Evolutionary conservation across 2,329 filamentous ascomycete genomes (phyloP), one percentile per base, ranked within the genome.

Genomic region (Diaporthe humulicola): DNA sequence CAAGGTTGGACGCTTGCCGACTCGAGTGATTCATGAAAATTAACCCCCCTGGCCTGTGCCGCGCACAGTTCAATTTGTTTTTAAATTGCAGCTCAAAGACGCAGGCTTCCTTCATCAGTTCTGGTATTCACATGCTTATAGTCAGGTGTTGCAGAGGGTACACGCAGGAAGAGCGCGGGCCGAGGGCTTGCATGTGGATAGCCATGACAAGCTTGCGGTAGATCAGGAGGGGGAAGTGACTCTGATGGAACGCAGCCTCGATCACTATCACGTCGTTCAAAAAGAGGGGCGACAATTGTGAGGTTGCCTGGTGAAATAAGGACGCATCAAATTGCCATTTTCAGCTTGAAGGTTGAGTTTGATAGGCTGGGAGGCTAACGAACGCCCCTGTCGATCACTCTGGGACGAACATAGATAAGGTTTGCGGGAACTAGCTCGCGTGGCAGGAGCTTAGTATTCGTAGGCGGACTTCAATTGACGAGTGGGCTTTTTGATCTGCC

Each of bases 371-470:
- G 22, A 22, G 14, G 56, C 30, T 57, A 36, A 36, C 12, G 50
- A 4, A 14, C 28, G 3, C 52, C 33, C 56, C 56, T 58, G 56
- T 38, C 33, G 56, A 38, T 25, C 22, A 58, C 56, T 38, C 33
- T 58, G 56, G 33, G 56, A 58, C 17, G 56, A 58, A 58, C 56
- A 58, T 33, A 38, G n/a, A n/a, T 38, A 58, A 58, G 56, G 33
- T 58, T 58, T 8, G 19, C 33, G 33, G 56, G 33, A 58, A 58
- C 56, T 58, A 58, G 8, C 33, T n/a, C 30, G n/a, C 2, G 6
- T 38, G 19, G 56, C 33, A n/a, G 25, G 30, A 36, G 19, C 22
- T 38, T 58, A 22, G 22, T 58, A 48, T 17, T n/a, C n/a, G 2
- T 22, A 58, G 9, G 10, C 56, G 38, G 33, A 38, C 56, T 25